phyloP scores from a whole-genome alignment of 2,329 filamentous ascomycete genomes.

The Rosellinia necatrix region DNA sequence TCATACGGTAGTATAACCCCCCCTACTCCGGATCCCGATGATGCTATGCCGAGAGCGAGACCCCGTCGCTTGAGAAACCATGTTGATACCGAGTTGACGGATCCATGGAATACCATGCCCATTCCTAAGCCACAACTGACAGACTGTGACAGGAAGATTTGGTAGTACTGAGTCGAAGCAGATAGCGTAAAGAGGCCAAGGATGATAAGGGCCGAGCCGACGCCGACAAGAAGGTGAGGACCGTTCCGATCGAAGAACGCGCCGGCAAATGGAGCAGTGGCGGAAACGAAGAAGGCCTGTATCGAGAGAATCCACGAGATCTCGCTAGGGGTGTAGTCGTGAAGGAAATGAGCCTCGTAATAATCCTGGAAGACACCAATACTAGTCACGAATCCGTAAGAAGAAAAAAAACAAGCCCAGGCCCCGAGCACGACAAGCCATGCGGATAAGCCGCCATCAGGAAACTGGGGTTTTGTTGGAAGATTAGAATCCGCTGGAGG shows the following conservation, averaged over 20 bases:
- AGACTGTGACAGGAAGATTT: background rate
- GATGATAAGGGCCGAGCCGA: background rate
- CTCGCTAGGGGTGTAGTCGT: background rate
- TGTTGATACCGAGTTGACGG: background rate
- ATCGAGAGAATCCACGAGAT: background rate
- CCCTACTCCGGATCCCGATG: slow-evolving; percentile 1
- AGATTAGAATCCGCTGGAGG: too few species aligned
- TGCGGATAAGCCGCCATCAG: background rate
- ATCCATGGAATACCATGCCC: background rate
- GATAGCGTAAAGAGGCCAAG: slow-evolving; percentile 5
- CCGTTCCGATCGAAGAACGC: slow-evolving; percentile 3
- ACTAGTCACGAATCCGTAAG: background rate
- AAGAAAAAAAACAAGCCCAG: slow-evolving; percentile 5
- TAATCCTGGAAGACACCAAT: slow-evolving; percentile 6
- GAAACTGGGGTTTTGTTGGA: too few species aligned
- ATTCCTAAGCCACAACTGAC: background rate
- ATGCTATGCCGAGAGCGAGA: slow-evolving; percentile 8
- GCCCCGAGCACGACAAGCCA: slow-evolving; percentile 6
- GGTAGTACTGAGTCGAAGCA: background rate
- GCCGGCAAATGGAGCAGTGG: background rate
- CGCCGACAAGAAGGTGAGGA: background rate
- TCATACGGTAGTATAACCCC: slow-evolving; percentile 10
- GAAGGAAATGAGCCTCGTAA: background rate
- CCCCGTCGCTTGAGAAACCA: slow-evolving; percentile 7
- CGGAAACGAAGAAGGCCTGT: slow-evolving; percentile 9